Base-by-base conservation (phyloP, 352 stramenopile species). In the Globisporangium cederbergense region DNA sequence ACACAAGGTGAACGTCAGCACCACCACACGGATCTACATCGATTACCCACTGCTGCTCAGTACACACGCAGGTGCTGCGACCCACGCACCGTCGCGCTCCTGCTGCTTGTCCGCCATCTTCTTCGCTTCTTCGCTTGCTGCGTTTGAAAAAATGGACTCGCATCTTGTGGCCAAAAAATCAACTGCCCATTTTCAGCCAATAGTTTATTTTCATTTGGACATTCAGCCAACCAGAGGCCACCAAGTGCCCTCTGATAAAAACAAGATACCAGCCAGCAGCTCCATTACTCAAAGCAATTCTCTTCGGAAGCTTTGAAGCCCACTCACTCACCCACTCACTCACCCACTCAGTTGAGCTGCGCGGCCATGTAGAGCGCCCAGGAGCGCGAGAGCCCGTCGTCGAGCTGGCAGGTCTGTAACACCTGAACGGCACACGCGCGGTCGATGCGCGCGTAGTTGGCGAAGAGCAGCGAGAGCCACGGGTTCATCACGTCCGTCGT, bases 341-440 rank as follows among this genome's bases (percentile, higher is more conserved):
- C 53, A 45, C 25, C 28, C n/a, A 43, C 4, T 32, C 28, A 50
- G 60, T 59, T 65, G 60, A 59, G 52, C 62, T 67, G 62, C 42
- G 60, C 54, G 9, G 77, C 79, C 66, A 86, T 81, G 71, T 93
- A 93, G 13, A 93, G 66, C 18, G 82, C 85, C 85, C 85, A 93
- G 28, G 85, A 90, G 38, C 75, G 81, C 22, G 85, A 85, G 59
- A 93, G 79, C 2, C 85, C 85, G 54, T 91, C 75, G 70, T 90
- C 84, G 63, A 93, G 71, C 13, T 72, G 60, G 49, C 71, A 77
- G 18, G 81, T 70, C 66, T 83, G 76, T 62, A 93, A 78, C 54
- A 88, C 77, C 1, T 65, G 45, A n/a, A 91, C 54, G 0, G 83
- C 76, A 3, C 58, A 51, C 0, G 63, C 55, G 53, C 72, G 75